Percentiles rank a stretch among this genome's conserved stretches.
Evolutionary conservation across 345 rosid genomes (phyloP).

Genomic region (Euphorbia pulcherrima): DNA sequence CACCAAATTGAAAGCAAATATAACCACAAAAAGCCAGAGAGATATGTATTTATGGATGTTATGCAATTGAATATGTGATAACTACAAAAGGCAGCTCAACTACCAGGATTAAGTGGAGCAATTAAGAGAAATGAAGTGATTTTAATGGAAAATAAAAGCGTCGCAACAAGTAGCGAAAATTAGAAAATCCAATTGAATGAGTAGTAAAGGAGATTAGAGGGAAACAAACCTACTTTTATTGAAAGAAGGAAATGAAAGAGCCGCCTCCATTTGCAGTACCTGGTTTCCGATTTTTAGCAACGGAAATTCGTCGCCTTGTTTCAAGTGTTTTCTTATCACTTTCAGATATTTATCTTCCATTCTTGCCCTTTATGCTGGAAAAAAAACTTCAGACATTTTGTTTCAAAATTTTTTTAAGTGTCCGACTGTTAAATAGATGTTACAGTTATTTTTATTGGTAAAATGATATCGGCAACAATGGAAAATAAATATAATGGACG

Average conservation of each 20-base stretch:
- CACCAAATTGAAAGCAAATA: constrained; percentile 16
- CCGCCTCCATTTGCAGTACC: constrained; percentile 30
- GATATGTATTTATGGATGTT: not conserved
- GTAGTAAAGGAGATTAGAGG: not conserved
- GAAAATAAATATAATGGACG: too few relatives aligned
- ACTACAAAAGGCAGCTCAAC: constrained; percentile 1
- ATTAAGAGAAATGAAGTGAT: constrained; percentile 2
- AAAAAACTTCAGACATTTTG: constrained; percentile 2
- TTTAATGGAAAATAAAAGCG: constrained; percentile 1
- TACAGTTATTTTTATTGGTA: too few relatives aligned
- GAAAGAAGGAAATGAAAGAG: constrained; percentile 25
- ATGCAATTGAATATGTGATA: not conserved
- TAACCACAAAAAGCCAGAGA: constrained; percentile 15
- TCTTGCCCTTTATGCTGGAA: constrained; percentile 7
- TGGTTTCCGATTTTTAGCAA: not conserved
- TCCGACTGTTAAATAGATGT: too few relatives aligned
- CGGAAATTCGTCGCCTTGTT: not conserved
- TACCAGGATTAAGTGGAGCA: constrained; percentile 8
- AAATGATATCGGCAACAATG: too few relatives aligned
- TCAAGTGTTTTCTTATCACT: constrained; percentile 24
- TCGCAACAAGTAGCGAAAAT: not conserved
- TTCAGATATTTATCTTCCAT: not conserved
- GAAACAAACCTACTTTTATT: constrained; percentile 16
- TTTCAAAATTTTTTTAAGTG: too few relatives aligned
- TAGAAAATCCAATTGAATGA: not conserved